A percentile compares a stretch with the other conserved stretches of the same genome.
These are phyloP conservation scores for Scheffersomyces cryptocercus DNA, from an alignment of 1,139 yeast genomes.

Conservation along the genomic window DNA sequence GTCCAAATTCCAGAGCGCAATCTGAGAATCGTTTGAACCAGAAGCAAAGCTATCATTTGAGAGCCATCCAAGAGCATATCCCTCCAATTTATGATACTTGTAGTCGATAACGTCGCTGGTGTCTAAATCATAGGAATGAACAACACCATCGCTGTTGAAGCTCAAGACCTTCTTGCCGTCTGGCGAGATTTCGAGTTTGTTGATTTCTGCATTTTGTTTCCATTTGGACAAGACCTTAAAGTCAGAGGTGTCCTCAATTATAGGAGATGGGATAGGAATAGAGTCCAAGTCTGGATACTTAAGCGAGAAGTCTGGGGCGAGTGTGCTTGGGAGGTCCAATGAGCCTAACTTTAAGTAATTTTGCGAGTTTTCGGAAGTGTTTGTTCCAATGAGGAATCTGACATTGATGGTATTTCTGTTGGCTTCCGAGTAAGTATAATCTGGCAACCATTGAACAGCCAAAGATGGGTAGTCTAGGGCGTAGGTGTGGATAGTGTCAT, in stretches of 20 bases:
- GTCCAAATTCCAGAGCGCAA: constrained; percentile 69
- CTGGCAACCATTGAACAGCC: constrained; percentile 52
- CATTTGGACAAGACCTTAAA: constrained; percentile 44
- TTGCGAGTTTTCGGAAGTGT: constrained; percentile 37
- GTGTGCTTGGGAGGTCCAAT: constrained; percentile 51
- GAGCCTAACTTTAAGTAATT: constrained; percentile 50
- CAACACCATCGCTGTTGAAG: constrained; percentile 52
- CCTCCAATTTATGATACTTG: constrained; percentile 64
- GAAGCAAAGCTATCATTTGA: constrained; percentile 52
- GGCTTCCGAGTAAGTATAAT: constrained; percentile 27
- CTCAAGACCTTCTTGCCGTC: constrained; percentile 44
- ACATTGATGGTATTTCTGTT: constrained; percentile 38
- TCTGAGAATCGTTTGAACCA: constrained; percentile 65
- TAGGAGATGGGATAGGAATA: constrained; percentile 29
- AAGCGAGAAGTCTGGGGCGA: constrained; percentile 36
- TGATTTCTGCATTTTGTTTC: constrained; percentile 58
- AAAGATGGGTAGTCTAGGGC: constrained; percentile 64
- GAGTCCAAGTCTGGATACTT: constrained; percentile 19
- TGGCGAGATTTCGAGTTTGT: constrained; percentile 42
- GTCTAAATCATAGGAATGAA: constrained; percentile 41
- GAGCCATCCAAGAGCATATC: constrained; percentile 72
- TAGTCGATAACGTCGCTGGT: constrained; percentile 33
- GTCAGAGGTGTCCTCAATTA: constrained; percentile 19
- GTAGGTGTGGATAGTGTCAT: constrained; percentile 72
- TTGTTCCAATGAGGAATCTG: constrained; percentile 51